Evolutionary conservation across 805 yeast species (phyloP).

Genomic region (Kazachstania taianensis): DNA sequence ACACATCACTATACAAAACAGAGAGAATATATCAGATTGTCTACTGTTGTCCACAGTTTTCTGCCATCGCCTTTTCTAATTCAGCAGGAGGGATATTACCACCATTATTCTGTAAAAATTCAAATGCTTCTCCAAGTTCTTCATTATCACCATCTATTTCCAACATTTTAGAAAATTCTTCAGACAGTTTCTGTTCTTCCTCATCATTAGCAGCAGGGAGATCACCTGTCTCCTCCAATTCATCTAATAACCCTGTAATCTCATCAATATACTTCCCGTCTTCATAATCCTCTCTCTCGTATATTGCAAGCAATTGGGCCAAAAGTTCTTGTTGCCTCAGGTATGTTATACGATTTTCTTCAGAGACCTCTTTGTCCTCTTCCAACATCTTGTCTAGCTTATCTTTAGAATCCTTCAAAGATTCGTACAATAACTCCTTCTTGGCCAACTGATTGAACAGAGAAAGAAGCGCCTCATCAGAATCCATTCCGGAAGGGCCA

Average conservation of each 20-base stretch:
- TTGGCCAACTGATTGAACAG: constrained; percentile 76
- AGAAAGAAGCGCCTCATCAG: constrained; percentile 59
- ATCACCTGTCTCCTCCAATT: constrained; percentile 26
- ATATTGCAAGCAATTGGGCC: constrained; percentile 48
- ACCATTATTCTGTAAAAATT: constrained; percentile 20
- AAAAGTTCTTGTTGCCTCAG: constrained; percentile 54
- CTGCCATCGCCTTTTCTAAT: constrained; percentile 23
- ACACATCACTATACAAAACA: too few species aligned
- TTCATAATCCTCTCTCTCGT: constrained; percentile 51
- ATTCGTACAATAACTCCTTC: constrained; percentile 79
- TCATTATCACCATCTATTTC: constrained; percentile 19
- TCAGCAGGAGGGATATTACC: constrained; percentile 14
- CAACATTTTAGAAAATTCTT: constrained; percentile 15
- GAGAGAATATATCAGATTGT: not conserved
- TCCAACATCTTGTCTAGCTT: constrained; percentile 68
- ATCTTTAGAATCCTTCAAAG: constrained; percentile 66
- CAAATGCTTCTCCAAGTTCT: constrained; percentile 14
- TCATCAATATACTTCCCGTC: constrained; percentile 16
- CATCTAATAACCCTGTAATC: constrained; percentile 21
- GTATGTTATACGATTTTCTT: constrained; percentile 43
- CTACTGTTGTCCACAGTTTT: constrained; percentile 25
- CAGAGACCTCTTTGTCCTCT: constrained; percentile 21
- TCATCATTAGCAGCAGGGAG: constrained; percentile 19
- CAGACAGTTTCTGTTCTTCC: constrained; percentile 13
- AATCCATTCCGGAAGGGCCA: constrained; percentile 33